A percentile compares a stretch with the other conserved stretches of the same genome.
Evolutionary conservation across 805 yeast genomes (phyloP).

Genomic region (Phaffomyces antillensis): DNA sequence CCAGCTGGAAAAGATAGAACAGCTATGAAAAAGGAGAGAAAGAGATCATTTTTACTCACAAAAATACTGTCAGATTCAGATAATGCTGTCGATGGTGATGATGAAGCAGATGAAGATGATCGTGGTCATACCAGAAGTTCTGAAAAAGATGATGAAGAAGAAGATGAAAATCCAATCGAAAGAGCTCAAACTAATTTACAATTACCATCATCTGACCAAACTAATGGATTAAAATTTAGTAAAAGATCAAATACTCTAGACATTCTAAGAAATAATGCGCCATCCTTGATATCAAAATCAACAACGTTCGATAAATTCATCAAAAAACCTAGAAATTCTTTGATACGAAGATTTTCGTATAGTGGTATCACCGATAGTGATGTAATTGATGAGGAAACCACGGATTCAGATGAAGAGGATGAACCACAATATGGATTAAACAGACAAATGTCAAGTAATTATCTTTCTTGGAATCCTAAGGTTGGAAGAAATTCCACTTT

Average conservation of each 20-base stretch:
- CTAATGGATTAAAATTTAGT: slow-evolving; percentile 29
- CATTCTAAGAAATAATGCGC: slow-evolving; percentile 19
- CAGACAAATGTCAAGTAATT: slow-evolving; percentile 47
- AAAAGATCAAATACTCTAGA: slow-evolving; percentile 46
- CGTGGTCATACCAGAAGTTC: slow-evolving; percentile 4
- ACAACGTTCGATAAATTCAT: slow-evolving; percentile 43
- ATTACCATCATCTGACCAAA: slow-evolving; percentile 29
- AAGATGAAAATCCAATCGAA: slow-evolving; percentile 8
- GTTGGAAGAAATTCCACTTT: slow-evolving; percentile 92
- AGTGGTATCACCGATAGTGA: slow-evolving; percentile 17
- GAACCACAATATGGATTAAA: slow-evolving; percentile 25
- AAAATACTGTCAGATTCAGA: neutral
- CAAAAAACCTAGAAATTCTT: slow-evolving; percentile 24
- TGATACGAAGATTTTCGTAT: slow-evolving; percentile 23
- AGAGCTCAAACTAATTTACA: slow-evolving; percentile 29
- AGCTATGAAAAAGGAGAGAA: slow-evolving; percentile 5
- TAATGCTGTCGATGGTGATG: slow-evolving; percentile 1
- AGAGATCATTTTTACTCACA: slow-evolving; percentile 9
- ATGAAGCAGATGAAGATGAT: slow-evolving; percentile 6
- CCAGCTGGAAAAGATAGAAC: slow-evolving; percentile 13
- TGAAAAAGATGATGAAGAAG: neutral
- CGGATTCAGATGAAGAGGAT: slow-evolving; percentile 15
- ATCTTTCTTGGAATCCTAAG: slow-evolving; percentile 85
- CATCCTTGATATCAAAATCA: slow-evolving; percentile 26
- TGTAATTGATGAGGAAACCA: slow-evolving; percentile 1